Conservation (phyloP, 108 stramenopile genomes). For the Cyclotella baltica region DNA sequence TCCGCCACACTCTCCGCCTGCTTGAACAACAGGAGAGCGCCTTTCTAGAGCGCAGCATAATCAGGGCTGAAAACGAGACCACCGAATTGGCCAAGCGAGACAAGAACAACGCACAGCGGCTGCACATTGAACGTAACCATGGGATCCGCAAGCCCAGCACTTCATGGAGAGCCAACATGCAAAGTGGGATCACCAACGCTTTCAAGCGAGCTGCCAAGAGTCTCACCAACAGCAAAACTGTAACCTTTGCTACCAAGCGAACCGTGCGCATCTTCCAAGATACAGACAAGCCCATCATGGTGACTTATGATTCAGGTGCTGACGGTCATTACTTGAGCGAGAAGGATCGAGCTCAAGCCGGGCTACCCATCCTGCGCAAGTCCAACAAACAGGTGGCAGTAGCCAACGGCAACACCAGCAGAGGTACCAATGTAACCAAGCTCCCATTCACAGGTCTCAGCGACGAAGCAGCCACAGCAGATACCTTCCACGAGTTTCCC, state of each 20-base stretch:
- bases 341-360: conserved; percentile 8
- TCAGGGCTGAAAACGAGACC: conserved; percentile 2
- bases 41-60: conserved; percentile 14
- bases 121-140: conserved; percentile 4
- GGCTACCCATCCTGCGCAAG: conserved; percentile 20
- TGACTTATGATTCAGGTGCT: conserved; percentile 27
- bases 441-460: neutral
- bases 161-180: neutral
- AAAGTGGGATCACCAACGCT: neutral
- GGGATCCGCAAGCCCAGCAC: neutral
- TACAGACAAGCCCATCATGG: conserved; percentile 4
- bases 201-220: neutral
- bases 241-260: neutral
- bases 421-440: conserved; percentile 2
- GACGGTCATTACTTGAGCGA: conserved; percentile 29
- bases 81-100: conserved; percentile 14
- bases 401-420: conserved; percentile 27
- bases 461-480: neutral
- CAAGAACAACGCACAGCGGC: neutral
- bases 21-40: neutral
- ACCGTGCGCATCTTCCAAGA: neutral
- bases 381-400: conserved; percentile 24
- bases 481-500: neutral
- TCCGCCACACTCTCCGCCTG: neutral
- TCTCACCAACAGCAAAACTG: neutral